Evolutionary conservation across 805 yeast species (phyloP), one percentile per base, ranked within the genome.

Genomic region (Debaryomyces hansenii): DNA sequence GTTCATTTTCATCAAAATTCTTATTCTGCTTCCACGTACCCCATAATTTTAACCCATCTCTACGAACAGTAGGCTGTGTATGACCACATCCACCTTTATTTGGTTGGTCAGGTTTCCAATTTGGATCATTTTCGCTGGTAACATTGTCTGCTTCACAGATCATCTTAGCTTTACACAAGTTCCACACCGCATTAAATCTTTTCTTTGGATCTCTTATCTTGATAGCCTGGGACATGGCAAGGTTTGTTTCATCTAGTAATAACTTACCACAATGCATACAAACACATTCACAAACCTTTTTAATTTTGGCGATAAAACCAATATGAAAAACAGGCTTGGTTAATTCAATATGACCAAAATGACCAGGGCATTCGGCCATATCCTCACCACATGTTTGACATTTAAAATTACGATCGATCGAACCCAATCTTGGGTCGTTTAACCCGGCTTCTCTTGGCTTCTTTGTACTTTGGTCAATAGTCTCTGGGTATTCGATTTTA

Each of bases 341-440:
- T 54, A 94, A 78, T 66, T 94, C 99, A 51, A 94, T 94, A 64
- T 94, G 99, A 56, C 99, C 99, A 70, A 94, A 94, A 74, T 94
- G 99, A 49, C 99, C 99, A 0, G 98, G 98, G 71, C 99, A 94
- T 67, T 94, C 98, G 50, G 92, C 89, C 97, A 94, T 94, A 59
- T 92, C 97, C 69, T 94, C 99, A 60, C 97, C 96, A 78, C 99
- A 94, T 20, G 99, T 94, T 76, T 92, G 98, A 78, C 99, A 94
- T 74, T 89, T 90, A 78, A 87, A 88, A 66, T 91, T 92, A 67
- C 99, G 85, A 70, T 94, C 99, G 58, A 94, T 91, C 4, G 97
- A 87, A 42, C 99, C 99, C 51, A 94, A 77, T 59, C 98, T 84
- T 50, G 99, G 98, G 67, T 95, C 99, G 65, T 91, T 92, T 52